A percentile compares a stretch with the other conserved stretches of the same genome.
Conservation (phyloP, 345 rosid genomes). For the Moringa oleifera region DNA sequence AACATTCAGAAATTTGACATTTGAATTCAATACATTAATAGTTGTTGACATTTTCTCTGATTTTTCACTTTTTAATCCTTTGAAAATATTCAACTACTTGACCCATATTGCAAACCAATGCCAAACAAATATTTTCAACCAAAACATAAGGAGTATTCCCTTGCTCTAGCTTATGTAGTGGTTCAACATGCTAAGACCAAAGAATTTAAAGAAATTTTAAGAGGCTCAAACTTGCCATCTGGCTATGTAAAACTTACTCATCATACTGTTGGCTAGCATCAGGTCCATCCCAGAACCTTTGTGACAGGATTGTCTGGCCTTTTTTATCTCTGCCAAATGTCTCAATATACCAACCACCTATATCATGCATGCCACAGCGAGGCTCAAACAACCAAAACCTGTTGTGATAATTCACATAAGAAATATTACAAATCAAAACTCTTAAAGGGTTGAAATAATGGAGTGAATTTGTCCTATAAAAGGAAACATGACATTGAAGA, state of each 20-base stretch:
- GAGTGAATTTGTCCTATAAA: background rate
- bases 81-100: background rate
- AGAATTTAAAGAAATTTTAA: background rate
- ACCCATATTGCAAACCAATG: background rate
- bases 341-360: constrained; percentile 97
- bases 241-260: constrained; percentile 43
- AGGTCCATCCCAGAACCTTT: constrained; percentile 76
- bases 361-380: constrained; percentile 80
- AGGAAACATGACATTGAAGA: background rate
- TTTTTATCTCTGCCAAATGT: constrained; percentile 81
- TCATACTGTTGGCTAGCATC: constrained; percentile 44
- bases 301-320: constrained; percentile 55
- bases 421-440: background rate
- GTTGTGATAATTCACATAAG: constrained; percentile 20
- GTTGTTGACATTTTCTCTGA: background rate
- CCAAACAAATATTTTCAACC: background rate
- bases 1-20: background rate
- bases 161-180: background rate
- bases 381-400: constrained; percentile 98
- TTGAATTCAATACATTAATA: background rate
- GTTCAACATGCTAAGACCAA: background rate
- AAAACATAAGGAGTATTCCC: background rate
- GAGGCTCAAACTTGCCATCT: constrained; percentile 1
- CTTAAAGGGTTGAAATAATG: background rate
- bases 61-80: background rate